phyloP scores from a whole-genome alignment of 345 rosid species.

The Corchorus capsularis region DNA sequence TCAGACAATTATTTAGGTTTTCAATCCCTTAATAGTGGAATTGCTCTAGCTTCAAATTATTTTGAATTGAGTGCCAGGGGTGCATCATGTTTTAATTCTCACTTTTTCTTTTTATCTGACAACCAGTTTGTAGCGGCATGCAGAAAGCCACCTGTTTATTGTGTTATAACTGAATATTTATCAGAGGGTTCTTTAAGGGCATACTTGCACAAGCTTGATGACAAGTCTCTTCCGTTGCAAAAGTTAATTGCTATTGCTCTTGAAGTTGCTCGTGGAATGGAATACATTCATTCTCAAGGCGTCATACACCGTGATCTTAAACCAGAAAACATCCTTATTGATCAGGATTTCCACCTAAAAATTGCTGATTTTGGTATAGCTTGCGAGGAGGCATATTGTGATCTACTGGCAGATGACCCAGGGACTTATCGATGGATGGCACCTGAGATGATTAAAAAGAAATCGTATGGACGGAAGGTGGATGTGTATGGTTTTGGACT shows the following conservation, averaged over 20 bases:
- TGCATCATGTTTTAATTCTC: slow-evolving; percentile 14
- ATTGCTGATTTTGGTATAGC: slow-evolving; percentile 99
- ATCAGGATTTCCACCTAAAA: slow-evolving; percentile 70
- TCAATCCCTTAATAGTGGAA: slow-evolving; percentile 4
- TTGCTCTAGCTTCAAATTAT: neutral
- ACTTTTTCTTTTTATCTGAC: slow-evolving; percentile 23
- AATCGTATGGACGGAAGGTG: slow-evolving; percentile 79
- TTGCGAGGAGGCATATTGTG: slow-evolving; percentile 85
- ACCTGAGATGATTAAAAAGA: slow-evolving; percentile 96
- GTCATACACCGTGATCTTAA: slow-evolving; percentile 96
- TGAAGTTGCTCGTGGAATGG: slow-evolving; percentile 92
- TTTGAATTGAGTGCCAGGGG: neutral
- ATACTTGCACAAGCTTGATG: slow-evolving; percentile 89
- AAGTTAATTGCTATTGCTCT: slow-evolving; percentile 65
- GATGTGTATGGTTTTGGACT: slow-evolving; percentile 97
- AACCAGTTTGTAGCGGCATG: slow-evolving; percentile 75
- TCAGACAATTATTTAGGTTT: slow-evolving; percentile 9
- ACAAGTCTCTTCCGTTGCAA: slow-evolving; percentile 62
- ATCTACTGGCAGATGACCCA: slow-evolving; percentile 84
- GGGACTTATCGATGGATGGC: slow-evolving; percentile 99
- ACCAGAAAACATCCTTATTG: slow-evolving; percentile 87
- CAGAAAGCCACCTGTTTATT: slow-evolving; percentile 74
- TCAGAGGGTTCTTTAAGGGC: slow-evolving; percentile 88
- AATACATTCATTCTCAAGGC: slow-evolving; percentile 82
- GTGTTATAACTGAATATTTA: slow-evolving; percentile 66